phyloP scores from a whole-genome alignment of 2,329 filamentous ascomycete species.

The Decorospora gaudefroyi region DNA sequence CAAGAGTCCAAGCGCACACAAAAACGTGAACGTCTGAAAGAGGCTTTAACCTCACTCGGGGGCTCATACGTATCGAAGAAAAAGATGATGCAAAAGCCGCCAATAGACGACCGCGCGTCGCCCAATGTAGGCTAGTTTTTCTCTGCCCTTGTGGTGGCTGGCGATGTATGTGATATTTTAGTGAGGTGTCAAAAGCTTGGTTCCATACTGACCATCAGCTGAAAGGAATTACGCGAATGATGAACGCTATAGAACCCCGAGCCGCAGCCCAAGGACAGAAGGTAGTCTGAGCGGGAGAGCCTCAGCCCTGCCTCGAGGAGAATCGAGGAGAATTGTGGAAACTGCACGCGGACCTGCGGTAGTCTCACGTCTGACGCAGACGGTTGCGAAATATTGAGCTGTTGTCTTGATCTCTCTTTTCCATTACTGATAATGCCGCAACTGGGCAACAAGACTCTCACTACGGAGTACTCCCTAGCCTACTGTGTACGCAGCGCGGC shows the following conservation, averaged over 20 bases:
- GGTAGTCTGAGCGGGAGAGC: conserved; percentile 18
- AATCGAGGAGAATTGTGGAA: conserved; percentile 3
- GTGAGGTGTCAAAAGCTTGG: conserved; percentile 27
- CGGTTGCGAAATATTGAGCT: conserved; percentile 1
- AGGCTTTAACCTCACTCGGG: too few relatives aligned
- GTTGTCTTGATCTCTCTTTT: conserved; percentile 1
- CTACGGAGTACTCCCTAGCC: too few relatives aligned
- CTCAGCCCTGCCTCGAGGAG: conserved; percentile 14
- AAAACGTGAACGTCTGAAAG: conserved; percentile 17
- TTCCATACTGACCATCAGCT: conserved; percentile 16
- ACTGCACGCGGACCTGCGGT: neutral
- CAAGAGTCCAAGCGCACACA: conserved; percentile 7
- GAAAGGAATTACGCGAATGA: conserved; percentile 22
- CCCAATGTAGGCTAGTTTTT: conserved; percentile 14
- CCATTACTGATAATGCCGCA: neutral
- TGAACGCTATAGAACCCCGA: conserved; percentile 14
- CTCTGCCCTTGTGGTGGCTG: conserved; percentile 15
- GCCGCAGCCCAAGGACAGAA: conserved; percentile 9
- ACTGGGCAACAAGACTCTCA: too few relatives aligned
- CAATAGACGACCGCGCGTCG: conserved; percentile 4
- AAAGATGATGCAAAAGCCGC: conserved; percentile 10
- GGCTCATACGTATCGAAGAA: conserved; percentile 10
- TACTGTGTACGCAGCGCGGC: too few relatives aligned
- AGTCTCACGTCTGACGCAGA: neutral
- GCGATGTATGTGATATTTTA: conserved; percentile 18